Evolutionary conservation across 2,329 filamentous ascomycete species (phyloP).

Genomic region (Colletotrichum lindemuthianum): DNA sequence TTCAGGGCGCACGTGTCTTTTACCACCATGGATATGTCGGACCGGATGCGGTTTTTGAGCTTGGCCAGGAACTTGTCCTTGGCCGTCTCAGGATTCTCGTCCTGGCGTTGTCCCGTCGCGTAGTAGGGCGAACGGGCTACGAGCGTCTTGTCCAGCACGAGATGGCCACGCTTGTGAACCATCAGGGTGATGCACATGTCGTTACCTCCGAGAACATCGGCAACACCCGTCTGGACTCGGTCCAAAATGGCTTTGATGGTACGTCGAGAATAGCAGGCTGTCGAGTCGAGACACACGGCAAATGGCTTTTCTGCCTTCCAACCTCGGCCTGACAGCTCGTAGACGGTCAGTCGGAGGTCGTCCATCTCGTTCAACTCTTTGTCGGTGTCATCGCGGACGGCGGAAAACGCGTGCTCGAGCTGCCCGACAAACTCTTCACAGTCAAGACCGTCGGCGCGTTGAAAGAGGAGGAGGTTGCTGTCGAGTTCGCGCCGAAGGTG

Average conservation of each 20-base stretch:
- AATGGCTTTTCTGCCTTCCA: slow-evolving; percentile 60
- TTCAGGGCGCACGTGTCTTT: slow-evolving; percentile 61
- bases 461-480: slow-evolving; percentile 58
- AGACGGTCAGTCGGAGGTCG: slow-evolving; percentile 60
- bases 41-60: slow-evolving; percentile 56
- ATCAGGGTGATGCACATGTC: slow-evolving; percentile 58
- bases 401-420: slow-evolving; percentile 49
- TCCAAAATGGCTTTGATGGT: slow-evolving; percentile 61
- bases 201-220: slow-evolving; percentile 58
- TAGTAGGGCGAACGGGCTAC: slow-evolving; percentile 44
- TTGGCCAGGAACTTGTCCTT: slow-evolving; percentile 50
- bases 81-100: slow-evolving; percentile 48
- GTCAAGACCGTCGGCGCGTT: slow-evolving; percentile 52
- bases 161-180: slow-evolving; percentile 63
- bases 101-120: slow-evolving; percentile 38
- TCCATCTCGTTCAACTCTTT: slow-evolving; percentile 51
- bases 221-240: slow-evolving; percentile 60
- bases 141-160: slow-evolving; percentile 61
- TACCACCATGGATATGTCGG: slow-evolving; percentile 60
- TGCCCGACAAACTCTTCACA: slow-evolving; percentile 55
- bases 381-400: slow-evolving; percentile 54
- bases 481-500: slow-evolving; percentile 55
- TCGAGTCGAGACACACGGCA: slow-evolving; percentile 54
- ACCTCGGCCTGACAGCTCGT: slow-evolving; percentile 55
- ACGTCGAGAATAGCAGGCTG: slow-evolving; percentile 53